These are phyloP conservation scores for Microcyclosporella mali DNA, from an alignment of 2,329 filamentous ascomycete genomes.

Conservation along the genomic window DNA sequence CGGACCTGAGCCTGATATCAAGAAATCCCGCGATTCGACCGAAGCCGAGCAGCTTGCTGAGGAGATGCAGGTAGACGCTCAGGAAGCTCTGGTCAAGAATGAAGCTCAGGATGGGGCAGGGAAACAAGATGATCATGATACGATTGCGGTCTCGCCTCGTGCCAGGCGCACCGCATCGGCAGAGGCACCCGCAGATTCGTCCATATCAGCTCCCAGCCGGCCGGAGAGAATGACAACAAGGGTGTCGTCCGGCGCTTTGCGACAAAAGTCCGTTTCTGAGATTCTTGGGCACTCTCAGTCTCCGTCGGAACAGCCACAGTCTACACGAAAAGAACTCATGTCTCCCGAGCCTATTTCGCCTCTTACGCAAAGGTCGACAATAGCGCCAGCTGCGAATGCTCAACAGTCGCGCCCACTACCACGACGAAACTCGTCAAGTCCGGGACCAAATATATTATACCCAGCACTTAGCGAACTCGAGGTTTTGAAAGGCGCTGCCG, in stretches of 20 bases:
- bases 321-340: slow-evolving; percentile 5
- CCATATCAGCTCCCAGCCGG: slow-evolving; percentile 10
- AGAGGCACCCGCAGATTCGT: slow-evolving; percentile 1
- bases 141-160: slow-evolving; percentile 21
- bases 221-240: slow-evolving; percentile 56
- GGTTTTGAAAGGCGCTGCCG: slow-evolving; percentile 41
- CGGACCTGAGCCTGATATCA: slow-evolving; percentile 24
- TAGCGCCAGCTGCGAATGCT: background rate
- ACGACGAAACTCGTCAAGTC: slow-evolving; percentile 7
- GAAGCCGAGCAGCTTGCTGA: slow-evolving; percentile 24
- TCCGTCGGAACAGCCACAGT: slow-evolving; percentile 8
- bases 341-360: slow-evolving; percentile 30
- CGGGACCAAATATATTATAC: slow-evolving; percentile 4
- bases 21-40: slow-evolving; percentile 13
- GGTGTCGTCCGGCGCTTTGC: slow-evolving; percentile 63
- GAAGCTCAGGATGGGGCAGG: background rate
- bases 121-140: slow-evolving; percentile 20
- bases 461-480: slow-evolving; percentile 25
- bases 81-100: slow-evolving; percentile 1
- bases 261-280: slow-evolving; percentile 67
- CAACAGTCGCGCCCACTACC: slow-evolving; percentile 6
- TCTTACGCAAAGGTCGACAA: slow-evolving; percentile 14
- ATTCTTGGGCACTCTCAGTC: slow-evolving; percentile 57
- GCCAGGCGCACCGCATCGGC: background rate
- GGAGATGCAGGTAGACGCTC: slow-evolving; percentile 13